Percentiles rank a stretch among this genome's conserved stretches.
phyloP scores from a whole-genome alignment of 768 basidiomycete species.

The Lentinula raphanica region DNA sequence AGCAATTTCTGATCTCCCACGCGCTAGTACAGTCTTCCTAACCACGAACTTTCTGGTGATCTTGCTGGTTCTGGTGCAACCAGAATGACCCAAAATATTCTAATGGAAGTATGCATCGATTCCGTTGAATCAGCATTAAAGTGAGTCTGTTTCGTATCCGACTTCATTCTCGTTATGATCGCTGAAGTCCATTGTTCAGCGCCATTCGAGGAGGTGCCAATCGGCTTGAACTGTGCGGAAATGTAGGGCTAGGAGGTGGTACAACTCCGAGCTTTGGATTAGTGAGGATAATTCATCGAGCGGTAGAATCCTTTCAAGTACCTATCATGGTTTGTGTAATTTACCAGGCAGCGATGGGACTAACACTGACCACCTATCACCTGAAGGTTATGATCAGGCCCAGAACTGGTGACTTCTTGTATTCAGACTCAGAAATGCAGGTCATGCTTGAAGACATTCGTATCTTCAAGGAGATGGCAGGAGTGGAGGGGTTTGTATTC shows the following conservation, averaged over 20 bases:
- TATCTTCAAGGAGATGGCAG: conserved; percentile 50
- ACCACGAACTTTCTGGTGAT: not conserved
- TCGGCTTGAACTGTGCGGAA: conserved; percentile 72
- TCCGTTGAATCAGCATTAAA: conserved; percentile 66
- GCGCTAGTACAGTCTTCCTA: no score
- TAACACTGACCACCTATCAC: not conserved
- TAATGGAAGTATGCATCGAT: conserved; percentile 71
- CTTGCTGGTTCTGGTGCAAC: no score
- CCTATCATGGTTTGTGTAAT: conserved; percentile 60
- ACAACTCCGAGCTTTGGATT: conserved; percentile 80
- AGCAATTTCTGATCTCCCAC: no score
- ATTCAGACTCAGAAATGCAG: conserved; percentile 56
- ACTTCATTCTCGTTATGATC: not conserved
- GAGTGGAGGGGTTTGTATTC: conserved; percentile 63
- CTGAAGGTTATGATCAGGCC: conserved; percentile 75
- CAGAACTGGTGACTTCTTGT: conserved; percentile 74
- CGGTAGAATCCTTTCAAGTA: conserved; percentile 19
- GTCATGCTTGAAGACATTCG: conserved; percentile 75
- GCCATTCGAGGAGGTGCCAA: conserved; percentile 69
- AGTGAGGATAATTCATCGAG: conserved; percentile 49
- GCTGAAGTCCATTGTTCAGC: conserved; percentile 28
- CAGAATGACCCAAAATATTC: not conserved
- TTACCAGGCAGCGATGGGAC: not conserved
- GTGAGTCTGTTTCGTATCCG: conserved; percentile 41
- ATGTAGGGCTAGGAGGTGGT: conserved; percentile 70